phyloP scores from a whole-genome alignment of 768 basidiomycete genomes.

The Lyophyllum decastes region DNA sequence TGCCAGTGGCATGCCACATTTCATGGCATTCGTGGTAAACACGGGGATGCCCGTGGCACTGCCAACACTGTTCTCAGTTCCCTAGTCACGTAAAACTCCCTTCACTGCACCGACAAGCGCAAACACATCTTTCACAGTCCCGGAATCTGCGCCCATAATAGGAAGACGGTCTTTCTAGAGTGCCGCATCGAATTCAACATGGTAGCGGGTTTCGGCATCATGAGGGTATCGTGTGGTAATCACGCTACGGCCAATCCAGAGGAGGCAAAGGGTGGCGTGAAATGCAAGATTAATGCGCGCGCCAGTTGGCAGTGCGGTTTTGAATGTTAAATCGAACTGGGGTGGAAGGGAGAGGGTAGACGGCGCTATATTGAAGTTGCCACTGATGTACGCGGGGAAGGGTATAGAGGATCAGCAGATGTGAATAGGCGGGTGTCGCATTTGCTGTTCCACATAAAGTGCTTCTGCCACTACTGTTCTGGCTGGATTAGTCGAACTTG shows the following conservation, averaged over 20 bases:
- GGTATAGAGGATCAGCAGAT: conserved; percentile 22
- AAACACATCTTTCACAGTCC: conserved; percentile 33
- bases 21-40: no score
- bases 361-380: conserved; percentile 30
- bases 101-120: conserved; percentile 27
- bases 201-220: conserved; percentile 30
- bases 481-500: neutral
- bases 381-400: conserved; percentile 26
- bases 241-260: conserved; percentile 31
- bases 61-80: no score
- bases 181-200: conserved; percentile 25
- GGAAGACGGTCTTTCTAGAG: conserved; percentile 26
- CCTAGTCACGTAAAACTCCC: conserved; percentile 20
- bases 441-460: neutral
- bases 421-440: conserved; percentile 31
- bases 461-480: neutral
- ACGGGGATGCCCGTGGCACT: no score
- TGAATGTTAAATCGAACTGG: conserved; percentile 23
- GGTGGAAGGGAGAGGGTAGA: conserved; percentile 27
- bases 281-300: conserved; percentile 35
- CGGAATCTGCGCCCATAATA: conserved; percentile 35
- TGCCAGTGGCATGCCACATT: no score
- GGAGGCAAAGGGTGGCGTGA: conserved; percentile 29
- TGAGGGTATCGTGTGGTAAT: conserved; percentile 33
- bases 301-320: conserved; percentile 34